These are phyloP conservation scores for Crucibulum laeve DNA, from an alignment of 768 basidiomycete species.

Conservation along the genomic window DNA sequence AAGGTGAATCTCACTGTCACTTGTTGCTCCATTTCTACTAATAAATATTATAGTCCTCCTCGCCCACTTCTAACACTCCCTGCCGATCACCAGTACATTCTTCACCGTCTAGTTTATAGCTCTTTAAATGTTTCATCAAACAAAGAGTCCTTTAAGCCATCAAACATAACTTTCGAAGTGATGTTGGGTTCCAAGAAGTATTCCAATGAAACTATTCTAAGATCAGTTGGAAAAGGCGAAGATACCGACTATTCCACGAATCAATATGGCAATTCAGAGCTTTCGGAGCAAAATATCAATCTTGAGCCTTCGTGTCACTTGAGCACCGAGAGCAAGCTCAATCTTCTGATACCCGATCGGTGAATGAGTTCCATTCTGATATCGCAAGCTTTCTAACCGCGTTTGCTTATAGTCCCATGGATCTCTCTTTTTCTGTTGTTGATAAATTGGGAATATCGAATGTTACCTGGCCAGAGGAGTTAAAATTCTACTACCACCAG, in stretches of 20 bases:
- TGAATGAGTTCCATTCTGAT: slow-evolving; percentile 13
- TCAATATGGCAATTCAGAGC: not conserved
- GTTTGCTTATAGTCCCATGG: slow-evolving; percentile 42
- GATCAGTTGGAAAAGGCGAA: not conserved
- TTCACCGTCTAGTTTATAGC: not conserved
- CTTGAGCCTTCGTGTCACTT: slow-evolving; percentile 20
- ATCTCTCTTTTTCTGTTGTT: slow-evolving; percentile 45
- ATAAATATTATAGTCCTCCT: slow-evolving; percentile 12
- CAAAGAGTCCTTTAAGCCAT: too few species aligned
- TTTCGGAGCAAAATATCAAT: not conserved
- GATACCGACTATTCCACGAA: not conserved
- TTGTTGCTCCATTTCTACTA: not conserved
- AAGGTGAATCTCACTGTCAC: slow-evolving; percentile 33
- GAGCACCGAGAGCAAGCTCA: slow-evolving; percentile 32
- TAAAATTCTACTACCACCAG: slow-evolving; percentile 35
- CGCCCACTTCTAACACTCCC: slow-evolving; percentile 9
- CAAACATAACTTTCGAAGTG: not conserved
- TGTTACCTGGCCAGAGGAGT: slow-evolving; percentile 31
- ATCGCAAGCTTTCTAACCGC: not conserved
- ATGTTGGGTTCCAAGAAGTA: not conserved
- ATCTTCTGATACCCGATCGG: slow-evolving; percentile 60
- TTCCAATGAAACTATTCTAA: not conserved
- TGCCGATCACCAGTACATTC: slow-evolving; percentile 4
- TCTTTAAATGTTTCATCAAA: not conserved
- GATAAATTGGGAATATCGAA: slow-evolving; percentile 21